Evolutionary conservation across 164 flowering plant species (phyloP), one percentile per base, ranked within the genome.

Genomic region (Macadamia tetraphylla): DNA sequence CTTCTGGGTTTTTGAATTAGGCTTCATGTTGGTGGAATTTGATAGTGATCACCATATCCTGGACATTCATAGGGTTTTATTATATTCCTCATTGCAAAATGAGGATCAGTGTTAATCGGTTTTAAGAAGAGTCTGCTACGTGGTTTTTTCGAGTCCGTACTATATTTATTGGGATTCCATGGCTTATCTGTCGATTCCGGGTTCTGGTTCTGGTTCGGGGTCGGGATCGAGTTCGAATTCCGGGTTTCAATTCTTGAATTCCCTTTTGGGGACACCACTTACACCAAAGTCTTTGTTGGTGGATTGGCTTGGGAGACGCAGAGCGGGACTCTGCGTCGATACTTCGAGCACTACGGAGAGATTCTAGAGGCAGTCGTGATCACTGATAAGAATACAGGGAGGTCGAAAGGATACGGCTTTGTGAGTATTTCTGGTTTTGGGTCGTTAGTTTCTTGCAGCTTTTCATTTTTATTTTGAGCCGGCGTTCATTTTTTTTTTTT

Each of bases 271-370:
- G 99, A 95, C 59, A 92, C 99, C 1, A 95, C 97, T 11, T 84
- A 73, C 72, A 94, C 99, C 60, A 94, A 94, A 79, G 94, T 94
- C 61, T 94, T 94, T 61, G 98, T 94, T 6, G 99, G 99, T 18
- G 99, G 99, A 3, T 77, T 94, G 63, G 99, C 99, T 6, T 95
- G 99, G 99, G 99, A 95, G 81, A 95, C 99, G 6, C 92, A 88
- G 72, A 95, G 96, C 74, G 96, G 89, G 32, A 87, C 97, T 60
- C 60, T 95, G 86, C 81, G 97, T 14, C 82, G 83, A 7, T 79
- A 89, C 68, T 95, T 95, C 57, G 96, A 89, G 80, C 96, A 92
- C 74, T 95, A 88, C 67, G 98, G 99, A 1, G 99, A 92, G 42
- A 95, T 95, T 61, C 90, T 89, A 2, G 99, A 95, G 76, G 99